Base-by-base conservation (phyloP, 768 basidiomycete species). In the Saitozyma podzolica region DNA sequence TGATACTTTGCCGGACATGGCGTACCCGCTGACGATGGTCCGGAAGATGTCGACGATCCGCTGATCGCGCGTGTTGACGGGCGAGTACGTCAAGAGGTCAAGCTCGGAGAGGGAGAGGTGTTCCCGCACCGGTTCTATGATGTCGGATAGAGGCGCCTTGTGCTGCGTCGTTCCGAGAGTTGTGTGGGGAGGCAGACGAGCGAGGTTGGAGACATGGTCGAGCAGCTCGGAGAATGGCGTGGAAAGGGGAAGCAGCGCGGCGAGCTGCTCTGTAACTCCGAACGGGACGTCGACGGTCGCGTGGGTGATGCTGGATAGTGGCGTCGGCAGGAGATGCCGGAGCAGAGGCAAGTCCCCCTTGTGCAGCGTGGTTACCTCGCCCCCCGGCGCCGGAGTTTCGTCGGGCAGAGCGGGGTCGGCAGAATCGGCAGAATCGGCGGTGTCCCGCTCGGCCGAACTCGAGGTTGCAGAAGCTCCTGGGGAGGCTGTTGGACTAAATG, bases 361-460 rank as follows among this genome's bases (percentile, higher is more conserved):
- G 49, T 82, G 75, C n/a, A 95, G 75, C 0, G 92, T 89, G 0
- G 92, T 93, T 8, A 87, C 88, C 40, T 84, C 82, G 20, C 94
- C 92, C 8, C 84, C 85, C 0, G 84, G 76, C 3, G 59, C 62
- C 9, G 64, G 52, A 42, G 20, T 56, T 45, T 63, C 67, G 48
- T 65, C 59, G 0, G 56, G 57, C 45, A 82, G 80, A 49, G 13
- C 37, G 54, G 62, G 13, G 11, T 41, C n/a, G 40, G 37, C 10
- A 19, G n/a, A 5, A 5, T 41, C n/a, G 40, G 37, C 10, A 19
- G n/a, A 5, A 5, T 29, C 29, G 29, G 29, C 29, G 2, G 5
- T 29, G 29, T 29, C 5, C 29, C 29, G 29, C 29, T 29, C 29
- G 2, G 45, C 67, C 2, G 67, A 11, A 13, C 19, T 52, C 8